Conservation (phyloP, 2,329 filamentous ascomycete genomes). For the Cercospora zeina region DNA sequence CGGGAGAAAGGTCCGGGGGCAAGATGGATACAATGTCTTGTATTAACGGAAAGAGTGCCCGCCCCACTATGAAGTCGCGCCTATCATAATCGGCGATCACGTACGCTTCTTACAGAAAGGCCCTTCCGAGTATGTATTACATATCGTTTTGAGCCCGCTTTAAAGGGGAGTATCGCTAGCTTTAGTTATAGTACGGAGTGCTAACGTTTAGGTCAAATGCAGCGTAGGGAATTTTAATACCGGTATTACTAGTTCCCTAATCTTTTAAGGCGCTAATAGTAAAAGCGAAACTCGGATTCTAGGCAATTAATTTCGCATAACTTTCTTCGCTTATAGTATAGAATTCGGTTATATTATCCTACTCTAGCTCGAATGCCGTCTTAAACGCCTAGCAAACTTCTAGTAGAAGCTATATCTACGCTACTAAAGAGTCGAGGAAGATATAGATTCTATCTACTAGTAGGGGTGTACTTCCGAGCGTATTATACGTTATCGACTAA, state of each 20-base stretch:
- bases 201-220: constrained; percentile 51
- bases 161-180: constrained; percentile 66
- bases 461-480: constrained; percentile 31
- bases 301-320: constrained; percentile 38
- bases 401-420: constrained; percentile 45
- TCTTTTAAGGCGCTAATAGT: constrained; percentile 25
- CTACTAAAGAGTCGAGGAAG: constrained; percentile 46
- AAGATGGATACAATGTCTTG: background rate
- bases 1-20: background rate
- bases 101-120: constrained; percentile 68
- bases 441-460: constrained; percentile 24
- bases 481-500: constrained; percentile 31
- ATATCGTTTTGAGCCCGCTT: constrained; percentile 55
- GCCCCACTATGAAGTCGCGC: constrained; percentile 49
- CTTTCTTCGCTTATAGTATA: constrained; percentile 45
- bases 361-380: constrained; percentile 44
- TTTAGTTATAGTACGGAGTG: constrained; percentile 57
- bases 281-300: constrained; percentile 44
- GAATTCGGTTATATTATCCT: constrained; percentile 41
- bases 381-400: constrained; percentile 45
- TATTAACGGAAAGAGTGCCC: constrained; percentile 25
- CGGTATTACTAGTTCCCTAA: constrained; percentile 29
- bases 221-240: constrained; percentile 52
- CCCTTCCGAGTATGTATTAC: constrained; percentile 63
- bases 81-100: constrained; percentile 52